These are phyloP conservation scores for Penicillium sp. DNA, from an alignment of 2,329 filamentous ascomycete species.

Conservation along the genomic window DNA sequence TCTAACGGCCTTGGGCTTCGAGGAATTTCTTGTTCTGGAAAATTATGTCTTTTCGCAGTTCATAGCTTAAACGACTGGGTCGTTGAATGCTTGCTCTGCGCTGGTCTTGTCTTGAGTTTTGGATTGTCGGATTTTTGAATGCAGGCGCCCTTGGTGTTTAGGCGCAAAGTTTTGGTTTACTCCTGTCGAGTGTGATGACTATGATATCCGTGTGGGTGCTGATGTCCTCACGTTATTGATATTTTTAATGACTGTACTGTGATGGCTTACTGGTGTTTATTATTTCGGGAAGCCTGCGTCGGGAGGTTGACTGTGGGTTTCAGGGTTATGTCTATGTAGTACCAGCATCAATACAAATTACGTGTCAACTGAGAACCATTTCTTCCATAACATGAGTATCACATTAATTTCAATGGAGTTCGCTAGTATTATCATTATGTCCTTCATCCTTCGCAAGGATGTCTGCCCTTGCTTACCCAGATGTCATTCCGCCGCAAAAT, in stretches of 20 bases:
- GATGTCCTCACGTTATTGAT: conserved; percentile 18
- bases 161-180: background rate
- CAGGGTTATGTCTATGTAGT: conserved; percentile 5
- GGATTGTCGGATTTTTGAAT: background rate
- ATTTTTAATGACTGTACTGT: conserved; percentile 23
- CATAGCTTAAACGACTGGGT: conserved; percentile 13
- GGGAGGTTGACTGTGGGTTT: background rate
- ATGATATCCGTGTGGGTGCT: conserved; percentile 15
- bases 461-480: background rate
- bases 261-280: conserved; percentile 4
- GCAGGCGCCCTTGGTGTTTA: background rate
- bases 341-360: conserved; percentile 14
- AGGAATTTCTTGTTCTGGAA: background rate
- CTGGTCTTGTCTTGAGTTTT: background rate
- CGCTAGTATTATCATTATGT: conserved; percentile 1
- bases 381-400: no score
- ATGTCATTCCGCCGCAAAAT: background rate
- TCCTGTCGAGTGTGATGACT: background rate
- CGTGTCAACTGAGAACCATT: no score
- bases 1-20: background rate
- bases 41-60: no score
- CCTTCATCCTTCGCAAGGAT: background rate
- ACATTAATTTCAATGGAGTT: background rate
- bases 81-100: conserved; percentile 1
- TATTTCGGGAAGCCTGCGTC: conserved; percentile 10